These are phyloP conservation scores for Kwoniella shivajii DNA, from an alignment of 1,284 basidiomycete species.

Conservation along the genomic window DNA sequence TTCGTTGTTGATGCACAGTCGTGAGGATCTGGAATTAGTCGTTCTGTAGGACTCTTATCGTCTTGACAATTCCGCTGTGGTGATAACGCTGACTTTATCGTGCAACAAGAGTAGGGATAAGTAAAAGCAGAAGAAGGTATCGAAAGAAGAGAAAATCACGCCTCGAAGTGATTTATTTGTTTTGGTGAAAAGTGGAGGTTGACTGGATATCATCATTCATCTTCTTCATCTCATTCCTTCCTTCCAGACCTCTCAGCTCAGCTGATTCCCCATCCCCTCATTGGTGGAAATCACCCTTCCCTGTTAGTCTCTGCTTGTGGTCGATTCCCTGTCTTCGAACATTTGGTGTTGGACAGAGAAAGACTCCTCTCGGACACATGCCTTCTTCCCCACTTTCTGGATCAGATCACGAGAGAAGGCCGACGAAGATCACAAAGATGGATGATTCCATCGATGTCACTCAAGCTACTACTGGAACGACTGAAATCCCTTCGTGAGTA, in stretches of 20 bases:
- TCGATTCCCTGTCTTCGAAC: neutral
- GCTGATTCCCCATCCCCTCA: neutral
- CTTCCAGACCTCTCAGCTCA: neutral
- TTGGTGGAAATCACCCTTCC: too few relatives aligned
- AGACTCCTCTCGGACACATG: constrained; percentile 10
- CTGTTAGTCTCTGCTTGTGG: neutral
- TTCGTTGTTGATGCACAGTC: too few relatives aligned
- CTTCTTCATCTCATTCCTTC: neutral
- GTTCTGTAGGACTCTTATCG: too few relatives aligned
- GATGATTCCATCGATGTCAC: constrained; percentile 46
- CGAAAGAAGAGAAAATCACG: neutral
- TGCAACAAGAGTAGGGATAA: too few relatives aligned
- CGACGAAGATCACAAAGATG: constrained; percentile 48
- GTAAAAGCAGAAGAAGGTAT: neutral
- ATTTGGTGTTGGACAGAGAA: too few relatives aligned
- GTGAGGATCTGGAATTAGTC: too few relatives aligned
- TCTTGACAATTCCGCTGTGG: too few relatives aligned
- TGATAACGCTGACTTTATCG: too few relatives aligned
- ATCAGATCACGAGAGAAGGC: constrained; percentile 22
- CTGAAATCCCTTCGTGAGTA: constrained; percentile 41
- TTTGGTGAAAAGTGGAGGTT: constrained; percentile 8
- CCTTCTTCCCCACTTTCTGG: constrained; percentile 14
- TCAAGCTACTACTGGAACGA: constrained; percentile 35
- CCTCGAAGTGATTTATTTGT: neutral
- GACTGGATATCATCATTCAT: neutral